phyloP scores from a whole-genome alignment of 805 yeast genomes.

The Saturnispora mendoncae region DNA sequence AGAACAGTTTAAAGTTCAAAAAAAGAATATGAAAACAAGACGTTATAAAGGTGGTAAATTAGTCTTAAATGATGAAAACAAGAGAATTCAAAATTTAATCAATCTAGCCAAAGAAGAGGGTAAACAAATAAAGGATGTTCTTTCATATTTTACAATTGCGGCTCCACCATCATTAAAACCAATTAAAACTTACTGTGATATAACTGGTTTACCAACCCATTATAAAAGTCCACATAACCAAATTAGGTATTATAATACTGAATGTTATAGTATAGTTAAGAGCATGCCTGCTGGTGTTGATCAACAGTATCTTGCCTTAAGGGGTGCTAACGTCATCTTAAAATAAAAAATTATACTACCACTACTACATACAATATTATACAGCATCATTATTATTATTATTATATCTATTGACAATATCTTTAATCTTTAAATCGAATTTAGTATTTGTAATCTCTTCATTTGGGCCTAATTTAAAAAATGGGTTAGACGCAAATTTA shows the following conservation, averaged over 20 bases:
- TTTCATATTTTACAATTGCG: conserved; percentile 60
- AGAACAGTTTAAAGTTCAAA: conserved; percentile 51
- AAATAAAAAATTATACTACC: conserved; percentile 27
- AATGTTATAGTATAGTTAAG: conserved; percentile 68
- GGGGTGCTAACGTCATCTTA: conserved; percentile 83
- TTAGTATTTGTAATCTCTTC: conserved; percentile 26
- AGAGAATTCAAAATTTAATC: conserved; percentile 42
- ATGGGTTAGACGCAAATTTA: conserved; percentile 54
- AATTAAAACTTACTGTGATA: conserved; percentile 78
- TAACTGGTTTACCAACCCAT: conserved; percentile 76
- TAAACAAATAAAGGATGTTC: conserved; percentile 31
- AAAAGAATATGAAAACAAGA: conserved; percentile 43
- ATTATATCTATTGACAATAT: conserved; percentile 23
- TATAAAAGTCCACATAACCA: conserved; percentile 71
- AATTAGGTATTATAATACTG: conserved; percentile 72
- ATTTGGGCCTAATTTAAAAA: conserved; percentile 31
- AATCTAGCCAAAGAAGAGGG: conserved; percentile 17
- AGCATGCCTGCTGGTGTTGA: conserved; percentile 85
- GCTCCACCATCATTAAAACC: conserved; percentile 89
- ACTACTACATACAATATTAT: background rate
- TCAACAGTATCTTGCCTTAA: conserved; percentile 79
- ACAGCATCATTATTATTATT: conserved; percentile 1
- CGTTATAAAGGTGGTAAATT: conserved; percentile 72
- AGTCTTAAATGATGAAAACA: conserved; percentile 66
- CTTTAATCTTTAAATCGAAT: conserved; percentile 24